Base-by-base conservation (phyloP, 345 rosid species). In the Arabidopsis thaliana region DNA sequence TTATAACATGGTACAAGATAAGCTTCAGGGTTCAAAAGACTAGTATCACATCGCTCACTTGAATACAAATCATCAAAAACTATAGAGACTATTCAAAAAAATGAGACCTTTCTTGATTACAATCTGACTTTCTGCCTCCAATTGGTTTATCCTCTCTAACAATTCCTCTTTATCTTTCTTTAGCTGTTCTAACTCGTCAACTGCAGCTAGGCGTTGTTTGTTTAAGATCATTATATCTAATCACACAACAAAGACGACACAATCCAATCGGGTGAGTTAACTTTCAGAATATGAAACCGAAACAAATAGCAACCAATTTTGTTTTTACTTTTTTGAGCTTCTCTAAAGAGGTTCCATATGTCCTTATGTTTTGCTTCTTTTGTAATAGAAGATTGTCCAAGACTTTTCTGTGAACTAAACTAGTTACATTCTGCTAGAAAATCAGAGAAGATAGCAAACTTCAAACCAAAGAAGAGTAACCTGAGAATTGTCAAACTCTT, bases 161-260 rank as follows among this genome's bases (percentile, higher is more conserved):
- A 89, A 82, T 65, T 77, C 69, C 52, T 79, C 67, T 78, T 81
- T 89, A 79, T 89, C 95, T 60, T 61, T 71, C 64, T 83, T 84
- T 56, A 83, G 69, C 76, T 78, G 72, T 24, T 82, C 75, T 56
- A 87, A 83, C 75, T 89, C 91, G 81, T 87, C 87, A 40, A 87
- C 58, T 69, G 95, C 93, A 79, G 62, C 46, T 45, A 87, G 44
- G 3, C 97, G 86, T 58, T 86, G 95, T 69, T 84, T 89, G 80
- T 89, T 91, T 52, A 91, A 80, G 77, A 73, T 75, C 25, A 91
- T 49, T 49, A 91, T 89, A 79, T 91, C 97, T 91, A 75, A 67
- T 71, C 14, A 53, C 8, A 69, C 10, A 49, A 44, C 5, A 37
- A 42, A 40, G 30, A 34, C 3, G 6, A 74, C 16, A 49, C 24